A percentile compares a stretch with the other conserved stretches of the same genome.
Conservation (phyloP, 1,139 yeast species). For the Hansenula sp. region DNA sequence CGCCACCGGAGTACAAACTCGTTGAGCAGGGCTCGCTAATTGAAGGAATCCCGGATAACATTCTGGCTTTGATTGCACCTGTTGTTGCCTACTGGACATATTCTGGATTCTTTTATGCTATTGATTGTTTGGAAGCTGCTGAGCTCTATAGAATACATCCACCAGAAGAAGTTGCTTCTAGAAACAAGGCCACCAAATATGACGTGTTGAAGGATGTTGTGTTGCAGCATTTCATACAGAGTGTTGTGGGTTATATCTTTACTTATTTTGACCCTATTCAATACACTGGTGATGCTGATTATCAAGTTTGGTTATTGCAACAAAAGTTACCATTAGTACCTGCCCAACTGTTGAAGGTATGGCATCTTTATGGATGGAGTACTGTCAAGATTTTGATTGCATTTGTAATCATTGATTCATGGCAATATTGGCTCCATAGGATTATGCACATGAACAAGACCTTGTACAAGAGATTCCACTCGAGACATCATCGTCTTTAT, state of each 20-base stretch:
- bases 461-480: slow-evolving; percentile 78
- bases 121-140: slow-evolving; percentile 72
- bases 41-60: slow-evolving; percentile 65
- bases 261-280: slow-evolving; percentile 58
- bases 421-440: slow-evolving; percentile 93
- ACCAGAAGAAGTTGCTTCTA: slow-evolving; percentile 69
- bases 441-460: slow-evolving; percentile 79
- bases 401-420: slow-evolving; percentile 76
- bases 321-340: slow-evolving; percentile 43
- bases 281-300: slow-evolving; percentile 69
- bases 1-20: slow-evolving; percentile 11
- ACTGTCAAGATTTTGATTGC: slow-evolving; percentile 53
- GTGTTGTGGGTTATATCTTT: slow-evolving; percentile 59
- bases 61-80: slow-evolving; percentile 71
- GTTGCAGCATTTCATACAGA: slow-evolving; percentile 80
- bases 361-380: slow-evolving; percentile 62
- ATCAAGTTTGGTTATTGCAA: slow-evolving; percentile 64
- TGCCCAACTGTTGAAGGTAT: slow-evolving; percentile 38
- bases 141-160: slow-evolving; percentile 89
- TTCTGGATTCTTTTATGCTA: slow-evolving; percentile 66
- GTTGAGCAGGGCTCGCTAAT: slow-evolving; percentile 38
- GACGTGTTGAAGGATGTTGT: slow-evolving; percentile 81
- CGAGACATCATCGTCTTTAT: slow-evolving; percentile 89
- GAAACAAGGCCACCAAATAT: slow-evolving; percentile 68
- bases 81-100: slow-evolving; percentile 80